Percentiles rank a stretch among this genome's conserved stretches.
Conservation (phyloP, 345 rosid genomes). For the Dipteronia dyeriana region DNA sequence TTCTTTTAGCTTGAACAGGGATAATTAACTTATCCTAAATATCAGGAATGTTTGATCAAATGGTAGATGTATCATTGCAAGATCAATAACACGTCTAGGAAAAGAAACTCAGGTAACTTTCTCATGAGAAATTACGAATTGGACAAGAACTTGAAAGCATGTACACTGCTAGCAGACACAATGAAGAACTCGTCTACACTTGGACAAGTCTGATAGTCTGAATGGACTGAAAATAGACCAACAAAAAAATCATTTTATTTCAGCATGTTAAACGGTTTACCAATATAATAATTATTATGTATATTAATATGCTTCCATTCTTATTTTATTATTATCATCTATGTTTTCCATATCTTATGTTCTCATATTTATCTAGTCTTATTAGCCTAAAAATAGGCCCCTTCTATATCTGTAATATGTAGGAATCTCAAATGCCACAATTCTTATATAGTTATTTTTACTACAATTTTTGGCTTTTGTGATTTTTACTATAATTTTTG, state of each 20-base stretch:
- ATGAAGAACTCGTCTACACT: not conserved
- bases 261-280: too few relatives aligned
- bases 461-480: too few relatives aligned
- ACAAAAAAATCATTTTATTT: too few relatives aligned
- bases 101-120: not conserved
- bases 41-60: not conserved
- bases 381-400: too few relatives aligned
- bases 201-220: not conserved
- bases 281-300: too few relatives aligned
- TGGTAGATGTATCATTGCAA: not conserved
- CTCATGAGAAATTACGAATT: not conserved
- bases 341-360: too few relatives aligned
- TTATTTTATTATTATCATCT: too few relatives aligned
- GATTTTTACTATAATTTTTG: too few relatives aligned
- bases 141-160: slow-evolving; percentile 6
- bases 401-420: too few relatives aligned
- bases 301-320: too few relatives aligned
- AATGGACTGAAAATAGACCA: not conserved
- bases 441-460: not conserved
- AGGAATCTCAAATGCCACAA: not conserved
- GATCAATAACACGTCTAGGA: not conserved
- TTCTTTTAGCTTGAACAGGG: not conserved
- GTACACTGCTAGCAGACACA: not conserved
- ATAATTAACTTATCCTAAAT: not conserved
- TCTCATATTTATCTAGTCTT: too few relatives aligned